Base-by-base conservation (phyloP, 208 protist species). In the Borovskyia barvae region DNA sequence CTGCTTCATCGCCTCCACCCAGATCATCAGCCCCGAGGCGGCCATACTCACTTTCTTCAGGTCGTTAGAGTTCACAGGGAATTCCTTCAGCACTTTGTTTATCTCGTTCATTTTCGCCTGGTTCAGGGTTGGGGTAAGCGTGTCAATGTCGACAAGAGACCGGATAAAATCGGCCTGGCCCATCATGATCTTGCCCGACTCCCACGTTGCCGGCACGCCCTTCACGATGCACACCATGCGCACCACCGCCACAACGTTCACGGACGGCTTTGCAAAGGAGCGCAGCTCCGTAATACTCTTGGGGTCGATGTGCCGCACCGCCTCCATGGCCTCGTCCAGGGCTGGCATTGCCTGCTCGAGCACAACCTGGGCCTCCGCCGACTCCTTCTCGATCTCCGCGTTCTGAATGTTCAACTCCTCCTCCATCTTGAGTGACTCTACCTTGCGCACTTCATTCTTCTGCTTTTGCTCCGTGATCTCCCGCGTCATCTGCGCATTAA, bases 241-340 rank as follows among this genome's bases (percentile, higher is more conserved):
- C 41, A 96, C 97, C 15, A 99, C 97, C n/a, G 90, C 87, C 42
- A 97, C 79, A 14, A 99, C 95, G 61, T 80, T 97, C 11, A 75
- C 72, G 11, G 94, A 76, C 48, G 98, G 98, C 62, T 97, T 99
- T 3, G 93, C 94, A 64, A 99, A 99, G 11, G 97, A 94, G 22
- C 95, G 85, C 25, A 99, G 86, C 78, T 99, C 97, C 20, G 87
- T 97, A 61, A 99, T 98, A 61, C 97, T 97, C 56, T 97, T 92
- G 29, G 89, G 85, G 50, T 96, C 81, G 30, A 99, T 87, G 69
- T 97, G 91, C 24, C 95, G 72, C 11, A 99, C 92, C 3, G 98
- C 97, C 58, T 98, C 82, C 57, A 94, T 95, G n/a, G 98, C 98
- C 47, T 90, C 88, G 42, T 94, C 86, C 33, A 97, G 95, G 35